Base-by-base conservation (phyloP, 140 eudicot genomes). In the Bidens hawaiensis region DNA sequence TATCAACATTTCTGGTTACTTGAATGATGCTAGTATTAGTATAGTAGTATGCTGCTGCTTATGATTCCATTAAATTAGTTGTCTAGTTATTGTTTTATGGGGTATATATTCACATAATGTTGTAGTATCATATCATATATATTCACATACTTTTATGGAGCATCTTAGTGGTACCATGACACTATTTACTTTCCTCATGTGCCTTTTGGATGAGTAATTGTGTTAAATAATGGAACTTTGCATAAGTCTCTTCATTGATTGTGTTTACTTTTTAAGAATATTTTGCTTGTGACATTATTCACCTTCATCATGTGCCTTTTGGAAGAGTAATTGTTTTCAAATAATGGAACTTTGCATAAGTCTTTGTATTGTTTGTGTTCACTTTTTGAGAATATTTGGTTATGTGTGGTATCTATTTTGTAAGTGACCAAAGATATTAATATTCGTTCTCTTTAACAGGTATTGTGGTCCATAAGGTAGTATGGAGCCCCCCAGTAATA, bases 401-500 rank as follows among this genome's bases (percentile, higher is more conserved):
- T 34, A 7, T 57, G 9, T 24, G 2, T 3, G 47, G 36, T 38
- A 27, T 18, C 24, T 38, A 27, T 26, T 47, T 40, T n/a, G n/a
- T n/a, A n/a, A n/a, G 19, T 66, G 38, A 66, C 18, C 31, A 23
- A 5, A 19, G 25, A 0, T 58, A 47, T 28, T 14, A 36, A 25
- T 58, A n/a, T n/a, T n/a, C n/a, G n/a, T n/a, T 4, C 26, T 13
- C 54, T 66, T 25, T 28, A 42, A 52, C 62, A 74, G 78, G 78
- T 66, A 74, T 23, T 12, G 70, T 51, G 56, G 64, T 61, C 52
- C 76, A 71, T 71, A 51, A 24, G 69, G 62, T 60, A 49, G 69
- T 27, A 62, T 62, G 65, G 76, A 71, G 56, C 57, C 31, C 38
- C 63, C 42, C 48, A 3, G 30, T 50, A 36, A 49, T 42, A 62